Evolutionary conservation across 371 early-diverging fungal species (phyloP), one percentile per base, ranked within the genome.

Genomic region (Mortierella sp.): DNA sequence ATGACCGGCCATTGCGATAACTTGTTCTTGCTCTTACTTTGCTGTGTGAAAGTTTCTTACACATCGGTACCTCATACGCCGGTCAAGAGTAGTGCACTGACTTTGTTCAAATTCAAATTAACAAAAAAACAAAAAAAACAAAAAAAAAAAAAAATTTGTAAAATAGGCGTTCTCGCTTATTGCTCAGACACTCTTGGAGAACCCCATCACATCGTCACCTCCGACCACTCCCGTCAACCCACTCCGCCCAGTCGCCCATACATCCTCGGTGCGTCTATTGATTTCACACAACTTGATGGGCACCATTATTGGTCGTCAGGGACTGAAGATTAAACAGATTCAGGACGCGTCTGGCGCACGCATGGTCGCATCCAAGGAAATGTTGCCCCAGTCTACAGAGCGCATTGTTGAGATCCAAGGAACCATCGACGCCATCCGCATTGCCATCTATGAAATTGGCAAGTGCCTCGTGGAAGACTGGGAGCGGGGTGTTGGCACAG

Each of bases 381-480:
- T 93, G 84, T 80, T 95, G 43, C 93, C 93, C 23, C 92, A 92
- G 69, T 89, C 89, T n/a, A 95, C 95, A 24, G 95, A 95, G 79
- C 92, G 95, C 51, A 84, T 93, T 17, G 91, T 94, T 23, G 94
- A 94, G 64, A 84, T 95, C 42, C 87, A 90, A 58, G 95, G 95
- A 58, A 81, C 84, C 12, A 85, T 89, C 17, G 87, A 89, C 23
- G 87, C 85, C 26, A 88, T 94, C 58, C 86, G 87, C 50, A 71
- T 87, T 8, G 97, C 95, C 42, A 85, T 95, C 53, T 84, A 80
- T 63, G 93, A 95, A 66, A 86, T 93, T 60, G 92, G 89, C 73
- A 84, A 87, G 73, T 87, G 86, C 71, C 80, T 93, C 54, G 82
- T 87, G 37, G 86, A 91, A 34, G 92, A 94, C 71, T 81, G 82